Evolutionary conservation across 257 asterid species (phyloP).

Genomic region (Petrea volubilis): DNA sequence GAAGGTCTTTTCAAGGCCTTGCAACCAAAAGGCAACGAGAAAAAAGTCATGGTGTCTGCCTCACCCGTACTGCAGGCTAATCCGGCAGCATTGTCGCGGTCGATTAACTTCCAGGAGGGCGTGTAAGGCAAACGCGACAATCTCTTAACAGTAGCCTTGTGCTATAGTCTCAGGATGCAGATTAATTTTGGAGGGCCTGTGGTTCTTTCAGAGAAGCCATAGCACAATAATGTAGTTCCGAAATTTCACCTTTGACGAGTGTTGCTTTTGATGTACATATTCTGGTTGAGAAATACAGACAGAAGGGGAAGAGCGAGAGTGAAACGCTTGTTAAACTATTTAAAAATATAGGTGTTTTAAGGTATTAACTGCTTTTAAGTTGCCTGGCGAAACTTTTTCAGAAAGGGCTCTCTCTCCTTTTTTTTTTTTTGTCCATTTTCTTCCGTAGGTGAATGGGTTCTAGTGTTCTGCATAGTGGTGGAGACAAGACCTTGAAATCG

Average conservation of each 20-base stretch:
- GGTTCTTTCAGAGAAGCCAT: constrained; percentile 14
- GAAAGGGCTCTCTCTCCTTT: constrained; percentile 17
- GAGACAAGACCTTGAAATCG: too few species aligned
- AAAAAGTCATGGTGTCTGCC: constrained; percentile 25
- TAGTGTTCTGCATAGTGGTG: too few species aligned
- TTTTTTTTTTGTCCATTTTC: constrained; percentile 2
- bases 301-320: not conserved
- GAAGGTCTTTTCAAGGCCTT: constrained; percentile 66
- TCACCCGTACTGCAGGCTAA: constrained; percentile 58
- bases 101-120: constrained; percentile 64
- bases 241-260: constrained; percentile 27
- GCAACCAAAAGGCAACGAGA: constrained; percentile 49
- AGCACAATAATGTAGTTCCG: constrained; percentile 11
- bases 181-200: not conserved
- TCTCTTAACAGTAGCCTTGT: too few species aligned
- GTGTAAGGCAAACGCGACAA: constrained; percentile 6
- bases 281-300: constrained; percentile 32
- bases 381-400: constrained; percentile 4
- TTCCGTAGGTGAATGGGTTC: too few species aligned
- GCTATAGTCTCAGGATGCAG: not conserved
- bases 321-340: constrained; percentile 21
- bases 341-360: constrained; percentile 20
- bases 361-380: constrained; percentile 12
- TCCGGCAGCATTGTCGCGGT: constrained; percentile 84
- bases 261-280: constrained; percentile 38